Conservation (phyloP, 1,284 basidiomycete species). For the Cryptococcus sp. region DNA sequence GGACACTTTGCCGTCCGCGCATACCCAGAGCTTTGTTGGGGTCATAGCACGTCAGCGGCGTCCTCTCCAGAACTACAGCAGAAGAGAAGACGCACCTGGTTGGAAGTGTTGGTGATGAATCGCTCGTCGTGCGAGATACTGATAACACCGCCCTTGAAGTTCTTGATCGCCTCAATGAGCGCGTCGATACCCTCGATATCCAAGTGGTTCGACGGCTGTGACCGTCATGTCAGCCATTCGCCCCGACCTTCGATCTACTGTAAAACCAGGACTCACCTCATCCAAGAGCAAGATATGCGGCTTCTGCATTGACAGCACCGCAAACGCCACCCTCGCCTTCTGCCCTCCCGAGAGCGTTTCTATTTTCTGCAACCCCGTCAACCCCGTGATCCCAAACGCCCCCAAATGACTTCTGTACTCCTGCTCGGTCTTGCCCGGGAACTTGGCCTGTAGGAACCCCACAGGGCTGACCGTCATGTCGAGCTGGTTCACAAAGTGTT, state of each 20-base stretch:
- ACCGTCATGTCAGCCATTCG: background rate
- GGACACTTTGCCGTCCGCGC: slow-evolving; percentile 73
- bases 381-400: slow-evolving; percentile 97
- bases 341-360: slow-evolving; percentile 74
- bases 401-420: slow-evolving; percentile 93
- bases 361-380: slow-evolving; percentile 68
- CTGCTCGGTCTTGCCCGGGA: slow-evolving; percentile 93
- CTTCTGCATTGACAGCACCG: slow-evolving; percentile 79
- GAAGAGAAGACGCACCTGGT: slow-evolving; percentile 32
- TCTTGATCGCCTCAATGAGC: slow-evolving; percentile 78
- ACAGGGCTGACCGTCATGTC: slow-evolving; percentile 82
- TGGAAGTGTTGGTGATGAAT: slow-evolving; percentile 70
- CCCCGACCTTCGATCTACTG: background rate
- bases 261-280: slow-evolving; percentile 58
- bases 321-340: slow-evolving; percentile 94
- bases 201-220: slow-evolving; percentile 91
- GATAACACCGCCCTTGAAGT: slow-evolving; percentile 87
- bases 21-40: slow-evolving; percentile 57
- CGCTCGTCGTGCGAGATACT: slow-evolving; percentile 86
- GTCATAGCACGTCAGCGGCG: slow-evolving; percentile 1
- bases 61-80: background rate
- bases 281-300: slow-evolving; percentile 87
- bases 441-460: slow-evolving; percentile 83
- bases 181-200: slow-evolving; percentile 98
- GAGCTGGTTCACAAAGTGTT: slow-evolving; percentile 95